These are phyloP conservation scores for Leptographium lundbergii DNA, from an alignment of 2,329 filamentous ascomycete species.

Conservation along the genomic window DNA sequence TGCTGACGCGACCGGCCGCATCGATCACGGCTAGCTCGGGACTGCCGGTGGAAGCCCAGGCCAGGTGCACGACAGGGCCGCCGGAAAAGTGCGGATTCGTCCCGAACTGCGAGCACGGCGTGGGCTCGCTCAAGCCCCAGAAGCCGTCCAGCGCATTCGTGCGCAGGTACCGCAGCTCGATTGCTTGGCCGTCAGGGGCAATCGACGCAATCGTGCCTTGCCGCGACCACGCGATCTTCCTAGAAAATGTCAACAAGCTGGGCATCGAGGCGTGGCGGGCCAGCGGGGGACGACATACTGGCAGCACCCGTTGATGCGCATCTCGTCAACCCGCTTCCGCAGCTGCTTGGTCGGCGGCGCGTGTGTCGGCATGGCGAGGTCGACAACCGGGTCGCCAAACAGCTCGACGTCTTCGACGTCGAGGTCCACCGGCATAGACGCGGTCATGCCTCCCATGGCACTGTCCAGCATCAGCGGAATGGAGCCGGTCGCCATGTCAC, in stretches of 20 bases:
- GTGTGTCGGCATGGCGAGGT: slow-evolving; percentile 37
- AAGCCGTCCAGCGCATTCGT: slow-evolving; percentile 55
- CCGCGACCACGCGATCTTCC: slow-evolving; percentile 78
- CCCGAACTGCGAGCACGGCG: slow-evolving; percentile 46
- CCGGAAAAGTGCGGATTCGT: slow-evolving; percentile 41
- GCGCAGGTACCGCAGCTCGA: slow-evolving; percentile 62
- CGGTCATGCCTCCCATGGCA: slow-evolving; percentile 26
- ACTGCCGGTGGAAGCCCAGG: slow-evolving; percentile 61
- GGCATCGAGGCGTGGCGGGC: background rate
- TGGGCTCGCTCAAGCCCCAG: slow-evolving; percentile 69
- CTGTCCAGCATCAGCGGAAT: slow-evolving; percentile 9
- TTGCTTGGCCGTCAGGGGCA: slow-evolving; percentile 52
- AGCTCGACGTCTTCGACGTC: slow-evolving; percentile 52
- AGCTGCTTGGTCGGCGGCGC: slow-evolving; percentile 50
- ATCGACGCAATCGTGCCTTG: slow-evolving; percentile 77
- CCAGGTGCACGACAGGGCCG: slow-evolving; percentile 63
- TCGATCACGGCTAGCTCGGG: slow-evolving; percentile 79
- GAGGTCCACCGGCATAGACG: slow-evolving; percentile 36
- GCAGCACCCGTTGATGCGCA: slow-evolving; percentile 64
- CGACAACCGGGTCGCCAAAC: slow-evolving; percentile 22
- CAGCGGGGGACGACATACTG: slow-evolving; percentile 44
- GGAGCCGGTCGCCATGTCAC: background rate
- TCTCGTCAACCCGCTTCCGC: slow-evolving; percentile 61
- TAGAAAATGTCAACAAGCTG: slow-evolving; percentile 22
- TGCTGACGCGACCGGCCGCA: slow-evolving; percentile 60